A percentile compares a stretch with the other conserved stretches of the same genome.
phyloP scores from a whole-genome alignment of 805 yeast species.

The Monosporozyma servazzii region DNA sequence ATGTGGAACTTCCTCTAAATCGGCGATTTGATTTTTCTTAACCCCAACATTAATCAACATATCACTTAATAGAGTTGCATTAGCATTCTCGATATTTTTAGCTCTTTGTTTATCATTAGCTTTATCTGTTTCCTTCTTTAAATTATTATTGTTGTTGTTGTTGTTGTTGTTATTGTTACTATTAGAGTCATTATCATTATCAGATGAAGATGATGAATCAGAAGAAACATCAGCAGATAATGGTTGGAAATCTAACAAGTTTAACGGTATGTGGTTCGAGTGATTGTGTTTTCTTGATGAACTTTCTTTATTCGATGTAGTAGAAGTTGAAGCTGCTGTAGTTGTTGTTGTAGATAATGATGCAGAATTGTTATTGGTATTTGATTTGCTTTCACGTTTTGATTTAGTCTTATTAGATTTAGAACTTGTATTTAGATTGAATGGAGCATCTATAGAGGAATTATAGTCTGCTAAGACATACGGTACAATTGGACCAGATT shows the following conservation, averaged over 20 bases:
- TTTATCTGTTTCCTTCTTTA: background rate
- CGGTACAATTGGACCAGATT: conserved; percentile 67
- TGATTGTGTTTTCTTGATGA: background rate
- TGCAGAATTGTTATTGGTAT: background rate
- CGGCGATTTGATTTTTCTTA: conserved; percentile 64
- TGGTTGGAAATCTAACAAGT: conserved; percentile 51
- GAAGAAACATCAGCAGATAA: conserved; percentile 38
- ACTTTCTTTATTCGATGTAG: background rate
- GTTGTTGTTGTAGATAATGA: background rate
- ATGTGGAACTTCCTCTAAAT: conserved; percentile 92
- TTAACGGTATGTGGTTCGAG: conserved; percentile 38
- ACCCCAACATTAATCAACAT: conserved; percentile 25
- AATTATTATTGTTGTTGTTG: background rate
- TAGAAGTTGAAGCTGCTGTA: background rate
- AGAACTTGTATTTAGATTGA: conserved; percentile 7
- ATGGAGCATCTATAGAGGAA: conserved; percentile 63
- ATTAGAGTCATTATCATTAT: background rate
- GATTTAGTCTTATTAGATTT: conserved; percentile 4
- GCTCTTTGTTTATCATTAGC: conserved; percentile 1
- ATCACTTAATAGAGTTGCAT: background rate
- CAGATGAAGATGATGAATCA: conserved; percentile 1
- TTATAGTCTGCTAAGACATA: conserved; percentile 69
- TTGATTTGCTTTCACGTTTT: background rate
- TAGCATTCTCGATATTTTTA: conserved; percentile 4
- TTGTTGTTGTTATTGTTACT: background rate